Conservation (phyloP, 2,329 filamentous ascomycete genomes). For the Metarhizium guizhouense region DNA sequence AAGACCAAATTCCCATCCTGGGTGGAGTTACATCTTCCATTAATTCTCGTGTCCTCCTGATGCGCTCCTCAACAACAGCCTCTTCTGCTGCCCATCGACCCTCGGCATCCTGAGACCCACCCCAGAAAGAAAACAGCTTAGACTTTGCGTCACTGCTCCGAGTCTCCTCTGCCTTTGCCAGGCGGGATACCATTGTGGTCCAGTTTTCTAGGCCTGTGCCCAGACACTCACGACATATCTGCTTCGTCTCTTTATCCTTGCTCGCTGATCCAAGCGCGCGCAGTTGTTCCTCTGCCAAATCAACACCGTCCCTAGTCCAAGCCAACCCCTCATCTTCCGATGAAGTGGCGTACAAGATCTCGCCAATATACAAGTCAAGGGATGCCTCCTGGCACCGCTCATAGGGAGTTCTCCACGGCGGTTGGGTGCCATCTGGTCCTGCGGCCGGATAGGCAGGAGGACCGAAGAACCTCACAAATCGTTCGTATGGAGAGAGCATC, state of each 20-base stretch:
- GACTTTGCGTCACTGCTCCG: constrained; percentile 22
- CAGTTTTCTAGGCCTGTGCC: constrained; percentile 71
- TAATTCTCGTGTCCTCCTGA: constrained; percentile 40
- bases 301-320: constrained; percentile 86
- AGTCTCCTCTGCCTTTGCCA: constrained; percentile 44
- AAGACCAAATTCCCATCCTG: constrained; percentile 20
- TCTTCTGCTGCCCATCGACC: constrained; percentile 47
- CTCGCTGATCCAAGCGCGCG: constrained; percentile 29
- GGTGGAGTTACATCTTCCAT: constrained; percentile 38
- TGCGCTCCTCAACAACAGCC: constrained; percentile 43
- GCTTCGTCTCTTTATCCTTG: constrained; percentile 22
- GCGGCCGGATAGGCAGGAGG: constrained; percentile 61
- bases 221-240: constrained; percentile 69
- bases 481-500: constrained; percentile 10
- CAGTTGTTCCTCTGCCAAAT: constrained; percentile 64
- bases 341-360: constrained; percentile 70
- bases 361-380: constrained; percentile 82
- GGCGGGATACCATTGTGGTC: constrained; percentile 65
- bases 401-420: constrained; percentile 53
- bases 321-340: constrained; percentile 62
- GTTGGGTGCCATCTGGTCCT: constrained; percentile 58
- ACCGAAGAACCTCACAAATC: constrained; percentile 16
- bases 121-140: constrained; percentile 28
- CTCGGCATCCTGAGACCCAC: constrained; percentile 23
- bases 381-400: constrained; percentile 78